Evolutionary conservation across 2,329 filamentous ascomycete genomes (phyloP).

Genomic region (Tricladium varicosporioides): DNA sequence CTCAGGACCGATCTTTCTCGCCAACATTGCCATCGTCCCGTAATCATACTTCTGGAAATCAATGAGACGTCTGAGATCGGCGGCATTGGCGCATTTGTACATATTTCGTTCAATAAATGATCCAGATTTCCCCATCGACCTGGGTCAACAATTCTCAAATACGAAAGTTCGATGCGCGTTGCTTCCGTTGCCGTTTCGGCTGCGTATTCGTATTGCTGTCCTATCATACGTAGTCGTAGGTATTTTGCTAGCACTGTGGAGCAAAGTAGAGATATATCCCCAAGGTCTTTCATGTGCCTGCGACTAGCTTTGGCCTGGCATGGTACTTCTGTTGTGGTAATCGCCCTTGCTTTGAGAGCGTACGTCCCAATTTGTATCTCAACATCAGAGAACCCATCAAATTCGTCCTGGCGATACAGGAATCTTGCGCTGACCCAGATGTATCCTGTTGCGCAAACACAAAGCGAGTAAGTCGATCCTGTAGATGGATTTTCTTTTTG

Average conservation of each 20-base stretch:
- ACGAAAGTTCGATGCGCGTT: slow-evolving; percentile 18
- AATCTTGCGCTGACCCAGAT: slow-evolving; percentile 26
- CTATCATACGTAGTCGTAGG: slow-evolving; percentile 25
- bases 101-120: slow-evolving; percentile 21
- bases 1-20: slow-evolving; percentile 19
- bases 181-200: slow-evolving; percentile 24
- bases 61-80: slow-evolving; percentile 28
- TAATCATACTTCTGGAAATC: slow-evolving; percentile 30
- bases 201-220: slow-evolving; percentile 30
- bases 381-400: slow-evolving; percentile 15
- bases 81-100: slow-evolving; percentile 28
- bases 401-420: background rate
- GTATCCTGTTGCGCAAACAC: slow-evolving; percentile 29
- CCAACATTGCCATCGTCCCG: slow-evolving; percentile 25
- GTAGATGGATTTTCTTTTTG: slow-evolving; percentile 25
- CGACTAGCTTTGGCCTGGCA: slow-evolving; percentile 17
- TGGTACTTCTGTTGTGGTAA: slow-evolving; percentile 27
- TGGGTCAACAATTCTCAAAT: slow-evolving; percentile 17
- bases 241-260: slow-evolving; percentile 28
- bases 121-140: slow-evolving; percentile 18
- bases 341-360: slow-evolving; percentile 23
- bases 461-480: slow-evolving; percentile 25
- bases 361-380: slow-evolving; percentile 31
- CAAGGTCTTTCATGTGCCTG: slow-evolving; percentile 9
- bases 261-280: slow-evolving; percentile 23